These are phyloP conservation scores for Achaetomiella virescens DNA, from an alignment of 495 filamentous ascomycete species.

Conservation along the genomic window DNA sequence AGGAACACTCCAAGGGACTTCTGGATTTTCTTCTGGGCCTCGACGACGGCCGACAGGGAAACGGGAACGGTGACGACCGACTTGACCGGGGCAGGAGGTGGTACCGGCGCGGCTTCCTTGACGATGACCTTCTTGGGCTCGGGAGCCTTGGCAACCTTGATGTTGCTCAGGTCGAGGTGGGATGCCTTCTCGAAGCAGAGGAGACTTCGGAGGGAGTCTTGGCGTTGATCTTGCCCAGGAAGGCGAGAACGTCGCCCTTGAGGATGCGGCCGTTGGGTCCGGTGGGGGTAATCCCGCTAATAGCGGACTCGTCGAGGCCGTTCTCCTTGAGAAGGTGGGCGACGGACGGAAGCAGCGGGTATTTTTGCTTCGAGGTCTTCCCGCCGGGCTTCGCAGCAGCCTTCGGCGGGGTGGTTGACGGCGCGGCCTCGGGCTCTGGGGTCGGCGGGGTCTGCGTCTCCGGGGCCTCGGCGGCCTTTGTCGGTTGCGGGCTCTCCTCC, in stretches of 20 bases:
- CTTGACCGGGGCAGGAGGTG: slow-evolving; percentile 40
- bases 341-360: slow-evolving; percentile 84
- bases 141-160: slow-evolving; percentile 67
- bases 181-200: slow-evolving; percentile 63
- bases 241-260: slow-evolving; percentile 92
- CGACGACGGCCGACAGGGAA: slow-evolving; percentile 67
- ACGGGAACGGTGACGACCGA: slow-evolving; percentile 61
- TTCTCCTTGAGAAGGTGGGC: slow-evolving; percentile 71
- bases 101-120: slow-evolving; percentile 38
- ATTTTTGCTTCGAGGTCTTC: slow-evolving; percentile 59
- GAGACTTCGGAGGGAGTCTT: slow-evolving; percentile 64
- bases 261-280: slow-evolving; percentile 86
- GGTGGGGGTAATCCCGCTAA: slow-evolving; percentile 74
- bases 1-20: slow-evolving; percentile 67
- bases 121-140: slow-evolving; percentile 44
- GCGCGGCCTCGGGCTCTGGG: slow-evolving; percentile 20
- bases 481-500: slow-evolving; percentile 40
- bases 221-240: slow-evolving; percentile 67
- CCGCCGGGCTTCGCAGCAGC: slow-evolving; percentile 32
- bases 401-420: slow-evolving; percentile 30
- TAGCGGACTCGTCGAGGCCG: slow-evolving; percentile 61
- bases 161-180: slow-evolving; percentile 90
- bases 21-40: slow-evolving; percentile 74
- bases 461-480: slow-evolving; percentile 18
- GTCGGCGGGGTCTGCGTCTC: slow-evolving; percentile 22